Base-by-base conservation (phyloP, 805 yeast genomes). In the Blastobotrys muscicola region DNA sequence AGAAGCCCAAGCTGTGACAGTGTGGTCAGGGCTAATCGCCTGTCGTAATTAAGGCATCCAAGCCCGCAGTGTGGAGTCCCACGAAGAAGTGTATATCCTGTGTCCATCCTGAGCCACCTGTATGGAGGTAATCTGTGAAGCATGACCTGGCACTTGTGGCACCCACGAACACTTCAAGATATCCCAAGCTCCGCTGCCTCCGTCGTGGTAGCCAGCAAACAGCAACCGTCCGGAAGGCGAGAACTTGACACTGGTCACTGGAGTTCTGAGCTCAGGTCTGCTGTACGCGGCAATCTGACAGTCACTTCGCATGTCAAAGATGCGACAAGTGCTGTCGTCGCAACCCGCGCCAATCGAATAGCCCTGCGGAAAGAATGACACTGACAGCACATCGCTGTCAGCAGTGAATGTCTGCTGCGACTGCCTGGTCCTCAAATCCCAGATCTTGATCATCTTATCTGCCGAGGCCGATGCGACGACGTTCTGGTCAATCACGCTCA, bases 131-230 rank as follows among this genome's bases (percentile, higher is more conserved):
- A 83, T 72, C 38, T 80, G 69, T 49, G 75, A 76, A 8, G 65
- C 56, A 53, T 84, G 92, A 0, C 83, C 85, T 26, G 77, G 79
- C 41, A 85, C 57, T 13, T 72, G 67, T 0, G 85, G 87, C 5
- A 85, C 75, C 11, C 82, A 64, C 44, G 75, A 78, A 10, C 76
- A 78, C 45, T 74, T 76, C 12, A 87, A 63, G 1, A 75, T 64
- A 58, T 87, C 97, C 92, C 94, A 84, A 2, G 82, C 70, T 13
- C 81, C 64, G 52, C 90, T 80, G 1, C 84, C 82, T 43, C 74
- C 71, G 45, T 86, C 92, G 0, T 86, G 76, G 57, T 84, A 84
- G 42, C 90, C 80, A 1, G 79, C 72, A 58, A 80, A 82, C 66
- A 86, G 62, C 16, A 85, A 59, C 38, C 96, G 64, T 0, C 95